Conservation (phyloP, 805 yeast species). For the Barnettozyma siamensis region DNA sequence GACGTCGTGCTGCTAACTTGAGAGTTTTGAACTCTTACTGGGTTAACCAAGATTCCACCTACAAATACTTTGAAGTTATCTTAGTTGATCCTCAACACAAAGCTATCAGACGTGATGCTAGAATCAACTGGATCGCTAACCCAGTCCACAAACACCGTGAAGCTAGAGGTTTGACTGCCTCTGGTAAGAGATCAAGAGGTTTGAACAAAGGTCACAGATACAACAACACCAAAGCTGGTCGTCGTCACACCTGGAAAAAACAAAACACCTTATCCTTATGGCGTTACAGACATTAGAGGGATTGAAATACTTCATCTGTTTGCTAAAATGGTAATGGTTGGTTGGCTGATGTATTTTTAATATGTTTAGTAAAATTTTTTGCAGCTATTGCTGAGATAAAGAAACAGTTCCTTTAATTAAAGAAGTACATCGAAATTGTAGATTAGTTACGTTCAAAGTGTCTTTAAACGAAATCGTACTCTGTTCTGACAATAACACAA, state of each 20-base stretch:
- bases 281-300: constrained; percentile 81
- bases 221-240: constrained; percentile 98
- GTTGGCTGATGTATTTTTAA: not conserved
- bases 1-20: constrained; percentile 97
- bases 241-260: constrained; percentile 99
- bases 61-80: constrained; percentile 98
- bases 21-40: constrained; percentile 99
- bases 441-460: too few relatives aligned
- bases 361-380: constrained; percentile 3
- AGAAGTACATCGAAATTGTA: too few relatives aligned
- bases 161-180: constrained; percentile 96
- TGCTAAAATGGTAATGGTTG: constrained; percentile 5
- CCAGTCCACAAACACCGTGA: constrained; percentile 99
- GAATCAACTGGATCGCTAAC: constrained; percentile 99
- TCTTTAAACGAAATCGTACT: too few relatives aligned
- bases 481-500: too few relatives aligned
- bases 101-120: constrained; percentile 97
- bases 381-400: constrained; percentile 3
- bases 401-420: constrained; percentile 2
- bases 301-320: constrained; percentile 4
- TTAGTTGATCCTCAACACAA: constrained; percentile 96
- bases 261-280: constrained; percentile 97
- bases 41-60: constrained; percentile 99
- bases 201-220: constrained; percentile 99
- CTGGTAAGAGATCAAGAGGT: constrained; percentile 99